Percentiles rank a stretch among this genome's conserved stretches.
phyloP scores from a whole-genome alignment of 140 eudicot genomes.

The Stevia rebaudiana region DNA sequence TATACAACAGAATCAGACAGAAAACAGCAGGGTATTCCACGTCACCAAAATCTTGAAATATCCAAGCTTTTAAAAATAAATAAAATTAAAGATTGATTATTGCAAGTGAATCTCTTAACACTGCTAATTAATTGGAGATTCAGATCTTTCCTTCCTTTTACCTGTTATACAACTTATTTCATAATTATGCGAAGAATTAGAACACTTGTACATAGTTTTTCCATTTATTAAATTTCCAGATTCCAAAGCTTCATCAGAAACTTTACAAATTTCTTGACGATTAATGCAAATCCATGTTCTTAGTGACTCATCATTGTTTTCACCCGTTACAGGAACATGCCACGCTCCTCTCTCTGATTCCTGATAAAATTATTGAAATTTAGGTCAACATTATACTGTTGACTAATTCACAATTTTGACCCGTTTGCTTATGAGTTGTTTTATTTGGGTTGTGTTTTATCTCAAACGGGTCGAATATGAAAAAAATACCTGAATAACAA shows the following conservation, averaged over 20 bases:
- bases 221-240: conserved; percentile 4
- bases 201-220: conserved; percentile 1
- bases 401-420: background rate
- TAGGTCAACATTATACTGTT: background rate
- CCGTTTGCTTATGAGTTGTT: background rate
- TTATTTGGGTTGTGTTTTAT: background rate
- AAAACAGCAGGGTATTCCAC: background rate
- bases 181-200: conserved; percentile 1
- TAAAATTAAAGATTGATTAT: background rate
- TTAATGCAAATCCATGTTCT: conserved; percentile 83
- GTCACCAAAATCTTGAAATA: background rate
- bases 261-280: conserved; percentile 32
- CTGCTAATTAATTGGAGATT: conserved; percentile 25
- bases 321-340: conserved; percentile 77
- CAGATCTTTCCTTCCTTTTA: conserved; percentile 65
- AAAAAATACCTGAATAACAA: conserved; percentile 66
- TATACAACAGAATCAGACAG: no score
- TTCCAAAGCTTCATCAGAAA: conserved; percentile 14
- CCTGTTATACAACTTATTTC: conserved; percentile 31
- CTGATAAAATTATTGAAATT: conserved; percentile 34
- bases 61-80: conserved; percentile 4
- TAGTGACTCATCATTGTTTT: conserved; percentile 39
- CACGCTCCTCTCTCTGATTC: conserved; percentile 81
- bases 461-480: background rate
- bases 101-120: conserved; percentile 9